phyloP scores from a whole-genome alignment of 2,329 filamentous ascomycete species.

The Exophiala oligosperma region DNA sequence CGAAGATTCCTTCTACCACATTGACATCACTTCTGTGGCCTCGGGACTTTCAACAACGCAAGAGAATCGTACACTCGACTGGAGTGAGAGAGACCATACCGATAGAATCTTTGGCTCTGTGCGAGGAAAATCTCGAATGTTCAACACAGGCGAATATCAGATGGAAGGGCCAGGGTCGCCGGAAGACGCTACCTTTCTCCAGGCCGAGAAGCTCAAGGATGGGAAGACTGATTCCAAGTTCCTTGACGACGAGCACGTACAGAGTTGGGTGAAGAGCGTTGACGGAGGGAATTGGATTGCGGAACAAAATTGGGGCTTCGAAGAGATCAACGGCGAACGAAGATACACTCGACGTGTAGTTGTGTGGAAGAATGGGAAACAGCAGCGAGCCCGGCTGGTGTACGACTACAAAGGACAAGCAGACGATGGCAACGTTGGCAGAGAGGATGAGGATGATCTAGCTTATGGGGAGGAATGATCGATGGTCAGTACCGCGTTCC shows the following conservation, averaged over 20 bases:
- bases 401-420: conserved; percentile 37
- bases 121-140: conserved; percentile 54
- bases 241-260: conserved; percentile 55
- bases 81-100: conserved; percentile 62
- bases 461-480: conserved; percentile 25
- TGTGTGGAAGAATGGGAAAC: conserved; percentile 39
- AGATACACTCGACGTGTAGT: conserved; percentile 45
- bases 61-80: conserved; percentile 60
- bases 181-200: conserved; percentile 40
- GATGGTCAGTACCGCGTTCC: not conserved
- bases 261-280: conserved; percentile 52
- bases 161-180: conserved; percentile 39
- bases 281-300: conserved; percentile 52
- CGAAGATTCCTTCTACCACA: conserved; percentile 53
- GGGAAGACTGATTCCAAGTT: conserved; percentile 61
- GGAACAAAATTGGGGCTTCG: conserved; percentile 50
- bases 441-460: conserved; percentile 22
- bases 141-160: conserved; percentile 41
- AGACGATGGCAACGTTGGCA: conserved; percentile 17
- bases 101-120: conserved; percentile 81
- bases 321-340: conserved; percentile 42
- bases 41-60: conserved; percentile 69
- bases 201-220: conserved; percentile 48
- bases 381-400: conserved; percentile 41
- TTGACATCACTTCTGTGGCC: conserved; percentile 71